These are phyloP conservation scores for Alternaria panax DNA, from an alignment of 2,329 filamentous ascomycete genomes.

Conservation along the genomic window DNA sequence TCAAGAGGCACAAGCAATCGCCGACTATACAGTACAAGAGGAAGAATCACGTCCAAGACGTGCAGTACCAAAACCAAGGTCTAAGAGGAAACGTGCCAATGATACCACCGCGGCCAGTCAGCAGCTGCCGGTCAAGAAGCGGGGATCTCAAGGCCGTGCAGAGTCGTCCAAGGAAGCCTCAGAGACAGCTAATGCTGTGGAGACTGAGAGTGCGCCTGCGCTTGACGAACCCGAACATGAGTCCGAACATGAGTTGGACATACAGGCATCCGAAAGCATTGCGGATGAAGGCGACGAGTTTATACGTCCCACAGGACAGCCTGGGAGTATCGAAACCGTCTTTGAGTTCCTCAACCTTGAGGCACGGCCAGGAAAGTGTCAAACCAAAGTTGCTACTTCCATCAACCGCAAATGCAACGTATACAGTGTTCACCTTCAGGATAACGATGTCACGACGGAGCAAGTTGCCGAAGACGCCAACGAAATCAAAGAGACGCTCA, in stretches of 20 bases:
- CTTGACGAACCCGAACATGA: neutral
- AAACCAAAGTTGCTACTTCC: constrained; percentile 19
- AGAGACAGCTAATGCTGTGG: neutral
- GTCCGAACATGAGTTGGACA: neutral
- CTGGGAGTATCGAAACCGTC: constrained; percentile 21
- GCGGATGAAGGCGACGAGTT: neutral
- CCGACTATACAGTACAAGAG: neutral
- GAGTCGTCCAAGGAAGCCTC: neutral
- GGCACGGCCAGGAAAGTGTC: constrained; percentile 26
- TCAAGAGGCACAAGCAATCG: neutral
- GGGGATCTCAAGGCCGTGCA: neutral
- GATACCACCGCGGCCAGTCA: neutral
- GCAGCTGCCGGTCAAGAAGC: neutral
- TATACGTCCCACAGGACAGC: neutral
- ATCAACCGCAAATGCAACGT: constrained; percentile 25
- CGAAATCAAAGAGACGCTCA: constrained; percentile 18
- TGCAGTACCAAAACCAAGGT: neutral
- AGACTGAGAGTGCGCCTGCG: neutral
- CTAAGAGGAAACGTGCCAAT: neutral
- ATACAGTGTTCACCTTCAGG: neutral
- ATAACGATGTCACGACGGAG: constrained; percentile 14
- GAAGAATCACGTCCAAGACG: neutral
- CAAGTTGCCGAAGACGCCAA: constrained; percentile 14
- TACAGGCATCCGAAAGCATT: constrained; percentile 7
- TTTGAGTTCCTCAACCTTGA: constrained; percentile 32